Evolutionary conservation across 2,329 filamentous ascomycete species (phyloP), one percentile per base, ranked within the genome.

Genomic region (Seiridium unicorne): DNA sequence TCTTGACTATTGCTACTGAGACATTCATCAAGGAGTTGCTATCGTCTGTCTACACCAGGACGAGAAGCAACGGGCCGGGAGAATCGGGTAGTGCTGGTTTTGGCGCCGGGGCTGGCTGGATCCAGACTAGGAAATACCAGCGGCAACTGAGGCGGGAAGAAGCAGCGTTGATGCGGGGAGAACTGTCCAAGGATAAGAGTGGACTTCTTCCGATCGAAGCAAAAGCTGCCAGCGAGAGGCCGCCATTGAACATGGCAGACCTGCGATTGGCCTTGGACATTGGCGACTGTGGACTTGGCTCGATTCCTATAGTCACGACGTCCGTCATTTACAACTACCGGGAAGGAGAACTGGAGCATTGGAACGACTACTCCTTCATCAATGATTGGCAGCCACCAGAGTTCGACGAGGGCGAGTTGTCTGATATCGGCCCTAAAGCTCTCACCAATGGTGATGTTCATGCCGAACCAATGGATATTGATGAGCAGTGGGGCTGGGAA

Each of bases 201-300:
- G 93, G 93, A 1, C 76, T 96, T 35, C 77, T 97, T 5, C 94
- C 93, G 0, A 79, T 93, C 42, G 93, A 97, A 74, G 86, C 90
- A 3, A 92, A 90, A 70, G 89, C 89, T 57, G 88, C 90, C 13
- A 85, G 85, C 59, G 86, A 89, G 66, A 82, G 92, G 44, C 84
- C 87, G 5, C 86, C 91, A 1, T 76, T 97, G 1, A 88, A 88
- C 11, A 89, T 94, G 77, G 86, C 88, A 18, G 94, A 97, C 72
- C 75, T 97, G 53, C 84, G 90, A 44, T 78, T 97, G 3, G 87
- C 91, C 0, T 74, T 96, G 13, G 86, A 90, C 61, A 83, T 97
- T 64, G 88, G 89, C 10, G 91, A 95, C 58, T 86, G 84, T 34
- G 89, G 91, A 61, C 81, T 96, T 63, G 87, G 88, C 8, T 87